Evolutionary conservation across 306 rosid genomes (phyloP), one percentile per base, ranked within the genome.

Genomic region (Cicer arietinum): DNA sequence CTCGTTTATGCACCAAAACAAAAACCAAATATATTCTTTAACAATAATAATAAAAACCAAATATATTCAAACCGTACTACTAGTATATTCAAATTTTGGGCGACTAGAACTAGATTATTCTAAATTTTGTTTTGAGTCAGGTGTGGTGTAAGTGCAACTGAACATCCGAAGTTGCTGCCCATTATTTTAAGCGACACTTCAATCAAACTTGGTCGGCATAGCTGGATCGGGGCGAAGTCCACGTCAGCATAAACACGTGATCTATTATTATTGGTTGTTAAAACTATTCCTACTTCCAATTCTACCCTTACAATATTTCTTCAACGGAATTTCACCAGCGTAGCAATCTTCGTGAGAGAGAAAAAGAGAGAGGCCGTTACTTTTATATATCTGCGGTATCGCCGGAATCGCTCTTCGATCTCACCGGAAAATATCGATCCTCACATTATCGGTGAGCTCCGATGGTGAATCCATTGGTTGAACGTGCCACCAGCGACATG

Each of bases 381-480:
- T 57, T 72, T 65, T 69, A 58, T 69, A 58, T 80, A 67, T 71
- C 67, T 69, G 67, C 40, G 50, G 39, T 22, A 42, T 76, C 42
- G 42, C 79, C 69, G 85, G 88, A 80, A 61, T 52, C n/a, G 7
- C 16, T 59, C 46, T 53, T 58, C 71, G 80, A 83, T 80, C 79
- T 6, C 58, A 37, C 30, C 77, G 78, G 88, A 66, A 70, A 47
- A 42, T 71, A 56, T 54, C 41, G 74, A 65, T 79, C 39, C 56
- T 83, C 44, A 16, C 63, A 63, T 83, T 17, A n/a, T 61, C 39
- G 88, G 61, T 16, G 76, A 80, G 60, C 57, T 14, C 78, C 47
- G 77, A 95, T 95, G 99, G 99, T 89, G 90, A 89, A 88, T 78
- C 76, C 93, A n/a, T 81, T 90, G 88, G 99, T 92, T 76, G 99